These are phyloP conservation scores for Dryas integrifolia DNA, from an alignment of 331 rosid genomes.

Conservation along the genomic window DNA sequence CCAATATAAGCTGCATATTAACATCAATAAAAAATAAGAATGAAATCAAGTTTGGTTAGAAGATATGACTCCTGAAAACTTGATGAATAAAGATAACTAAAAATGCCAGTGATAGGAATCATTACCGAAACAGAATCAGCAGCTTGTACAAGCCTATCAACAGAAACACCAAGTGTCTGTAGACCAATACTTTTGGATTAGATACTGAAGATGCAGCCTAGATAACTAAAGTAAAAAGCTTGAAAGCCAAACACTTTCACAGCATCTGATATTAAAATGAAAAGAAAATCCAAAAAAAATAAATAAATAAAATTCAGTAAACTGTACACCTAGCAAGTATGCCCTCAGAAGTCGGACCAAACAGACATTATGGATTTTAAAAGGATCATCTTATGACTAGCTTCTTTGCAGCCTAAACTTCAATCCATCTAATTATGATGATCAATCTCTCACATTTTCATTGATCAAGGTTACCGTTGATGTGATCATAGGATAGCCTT, in stretches of 20 bases:
- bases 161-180: constrained; percentile 89
- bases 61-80: neutral
- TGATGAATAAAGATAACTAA: constrained; percentile 3
- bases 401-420: neutral
- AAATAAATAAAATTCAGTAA: neutral
- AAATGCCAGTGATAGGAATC: constrained; percentile 13
- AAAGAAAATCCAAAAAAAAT: neutral
- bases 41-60: too few relatives aligned
- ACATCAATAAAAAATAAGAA: neutral
- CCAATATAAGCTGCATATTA: neutral
- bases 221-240: neutral
- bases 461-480: neutral
- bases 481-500: neutral
- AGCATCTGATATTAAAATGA: neutral
- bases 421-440: neutral
- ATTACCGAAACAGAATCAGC: constrained; percentile 95
- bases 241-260: neutral
- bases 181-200: constrained; percentile 25
- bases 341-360: neutral
- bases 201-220: neutral
- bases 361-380: neutral
- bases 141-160: constrained; percentile 74
- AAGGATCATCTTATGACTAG: neutral
- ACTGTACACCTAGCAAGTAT: neutral
- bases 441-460: neutral